phyloP scores from a whole-genome alignment of 2,329 filamentous ascomycete species.

The Cladosporium cucumerinum region DNA sequence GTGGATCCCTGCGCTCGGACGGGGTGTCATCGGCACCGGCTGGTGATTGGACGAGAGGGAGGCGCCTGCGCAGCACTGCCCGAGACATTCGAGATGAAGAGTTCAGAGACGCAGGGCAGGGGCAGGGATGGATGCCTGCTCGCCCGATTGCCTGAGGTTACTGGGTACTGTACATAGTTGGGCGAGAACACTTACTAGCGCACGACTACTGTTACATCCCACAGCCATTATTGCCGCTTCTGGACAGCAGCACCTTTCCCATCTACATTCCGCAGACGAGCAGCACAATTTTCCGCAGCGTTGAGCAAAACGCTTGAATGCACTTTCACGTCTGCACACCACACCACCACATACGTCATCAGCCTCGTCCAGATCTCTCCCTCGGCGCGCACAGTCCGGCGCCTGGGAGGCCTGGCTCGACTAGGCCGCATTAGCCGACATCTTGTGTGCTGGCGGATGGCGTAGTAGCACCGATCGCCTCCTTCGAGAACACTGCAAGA shows the following conservation, averaged over 20 bases:
- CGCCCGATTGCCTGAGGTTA: no score
- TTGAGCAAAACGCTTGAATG: background rate
- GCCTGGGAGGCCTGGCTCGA: background rate
- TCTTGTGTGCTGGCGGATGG: slow-evolving; percentile 3
- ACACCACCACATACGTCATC: background rate
- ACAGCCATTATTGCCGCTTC: background rate
- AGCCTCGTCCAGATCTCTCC: background rate
- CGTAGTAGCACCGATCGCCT: slow-evolving; percentile 12
- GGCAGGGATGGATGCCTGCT: no score
- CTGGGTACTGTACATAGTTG: no score
- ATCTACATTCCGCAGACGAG: background rate
- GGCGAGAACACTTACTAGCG: background rate
- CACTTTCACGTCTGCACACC: background rate
- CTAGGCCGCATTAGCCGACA: background rate
- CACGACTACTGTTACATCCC: background rate
- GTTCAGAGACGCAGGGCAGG: background rate
- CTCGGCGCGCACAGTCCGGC: background rate
- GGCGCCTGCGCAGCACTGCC: background rate
- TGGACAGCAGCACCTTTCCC: background rate
- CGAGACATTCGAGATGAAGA: slow-evolving; percentile 14
- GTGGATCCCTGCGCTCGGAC: slow-evolving; percentile 2
- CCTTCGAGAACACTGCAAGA: slow-evolving; percentile 7
- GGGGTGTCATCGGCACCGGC: background rate
- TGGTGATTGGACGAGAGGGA: background rate
- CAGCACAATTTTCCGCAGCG: background rate